A percentile compares a stretch with the other conserved stretches of the same genome.
Conservation (phyloP, 1,139 yeast species). For the Debaryomycetaceae sp. region DNA sequence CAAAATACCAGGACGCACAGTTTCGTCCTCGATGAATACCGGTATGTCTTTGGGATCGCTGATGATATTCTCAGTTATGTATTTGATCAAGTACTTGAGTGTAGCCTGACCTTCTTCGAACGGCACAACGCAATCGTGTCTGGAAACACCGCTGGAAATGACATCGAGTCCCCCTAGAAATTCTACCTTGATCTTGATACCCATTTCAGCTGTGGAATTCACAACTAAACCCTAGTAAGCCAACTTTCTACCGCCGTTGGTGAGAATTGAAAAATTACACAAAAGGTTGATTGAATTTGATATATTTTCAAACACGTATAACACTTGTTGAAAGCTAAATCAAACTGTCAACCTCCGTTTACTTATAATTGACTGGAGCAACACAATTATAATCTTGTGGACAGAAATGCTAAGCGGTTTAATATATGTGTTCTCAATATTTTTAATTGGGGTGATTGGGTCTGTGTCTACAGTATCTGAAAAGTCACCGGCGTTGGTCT, state of each 20-base stretch:
- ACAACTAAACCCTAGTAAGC: no score
- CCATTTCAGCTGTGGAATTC: conserved; percentile 9
- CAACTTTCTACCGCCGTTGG: background rate
- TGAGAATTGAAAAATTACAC: background rate
- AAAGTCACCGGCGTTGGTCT: conserved; percentile 22
- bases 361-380: no score
- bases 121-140: conserved; percentile 41
- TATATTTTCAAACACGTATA: conserved; percentile 4
- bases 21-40: conserved; percentile 78
- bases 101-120: conserved; percentile 45
- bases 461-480: conserved; percentile 7
- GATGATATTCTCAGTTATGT: conserved; percentile 54
- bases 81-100: conserved; percentile 52
- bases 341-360: no score
- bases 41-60: conserved; percentile 61
- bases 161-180: conserved; percentile 70
- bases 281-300: background rate
- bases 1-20: conserved; percentile 84
- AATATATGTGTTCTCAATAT: conserved; percentile 7
- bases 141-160: conserved; percentile 52
- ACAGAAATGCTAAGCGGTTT: conserved; percentile 2
- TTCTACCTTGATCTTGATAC: conserved; percentile 37
- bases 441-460: conserved; percentile 10
- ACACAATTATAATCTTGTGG: background rate
- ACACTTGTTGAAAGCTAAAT: background rate